phyloP scores from a whole-genome alignment of 352 stramenopile species.

The Pythium phragmitis region DNA sequence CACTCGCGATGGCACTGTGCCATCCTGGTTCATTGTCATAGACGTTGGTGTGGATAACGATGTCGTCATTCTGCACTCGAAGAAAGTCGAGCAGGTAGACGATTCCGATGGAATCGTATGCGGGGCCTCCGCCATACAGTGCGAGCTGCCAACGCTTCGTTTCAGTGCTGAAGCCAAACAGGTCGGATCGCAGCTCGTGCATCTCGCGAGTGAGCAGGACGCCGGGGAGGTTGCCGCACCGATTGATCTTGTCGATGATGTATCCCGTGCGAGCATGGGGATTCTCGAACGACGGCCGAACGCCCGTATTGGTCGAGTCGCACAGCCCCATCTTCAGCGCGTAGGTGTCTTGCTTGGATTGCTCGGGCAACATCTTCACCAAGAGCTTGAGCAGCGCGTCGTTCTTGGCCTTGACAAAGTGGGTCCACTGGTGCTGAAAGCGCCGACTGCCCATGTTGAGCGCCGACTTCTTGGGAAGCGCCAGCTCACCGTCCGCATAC shows the following conservation, averaged over 20 bases:
- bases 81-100: constrained; percentile 58
- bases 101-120: constrained; percentile 54
- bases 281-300: constrained; percentile 65
- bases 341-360: constrained; percentile 40
- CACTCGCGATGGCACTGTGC: constrained; percentile 38
- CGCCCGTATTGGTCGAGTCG: constrained; percentile 60
- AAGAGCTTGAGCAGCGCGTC: constrained; percentile 40
- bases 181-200: constrained; percentile 41
- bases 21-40: constrained; percentile 76
- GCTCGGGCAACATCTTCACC: constrained; percentile 33
- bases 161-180: constrained; percentile 33
- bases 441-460: constrained; percentile 51
- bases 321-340: constrained; percentile 58
- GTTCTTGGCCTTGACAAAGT: constrained; percentile 45
- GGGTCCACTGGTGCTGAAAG: constrained; percentile 57
- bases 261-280: constrained; percentile 56
- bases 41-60: constrained; percentile 50
- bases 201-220: constrained; percentile 55
- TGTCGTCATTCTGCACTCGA: constrained; percentile 38
- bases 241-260: constrained; percentile 68
- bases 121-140: constrained; percentile 61
- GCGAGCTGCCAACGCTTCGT: constrained; percentile 41
- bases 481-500: constrained; percentile 26
- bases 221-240: constrained; percentile 63
- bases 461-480: constrained; percentile 40